Base-by-base conservation (phyloP, 805 yeast genomes). In the Cyberlindnera bimundalis region DNA sequence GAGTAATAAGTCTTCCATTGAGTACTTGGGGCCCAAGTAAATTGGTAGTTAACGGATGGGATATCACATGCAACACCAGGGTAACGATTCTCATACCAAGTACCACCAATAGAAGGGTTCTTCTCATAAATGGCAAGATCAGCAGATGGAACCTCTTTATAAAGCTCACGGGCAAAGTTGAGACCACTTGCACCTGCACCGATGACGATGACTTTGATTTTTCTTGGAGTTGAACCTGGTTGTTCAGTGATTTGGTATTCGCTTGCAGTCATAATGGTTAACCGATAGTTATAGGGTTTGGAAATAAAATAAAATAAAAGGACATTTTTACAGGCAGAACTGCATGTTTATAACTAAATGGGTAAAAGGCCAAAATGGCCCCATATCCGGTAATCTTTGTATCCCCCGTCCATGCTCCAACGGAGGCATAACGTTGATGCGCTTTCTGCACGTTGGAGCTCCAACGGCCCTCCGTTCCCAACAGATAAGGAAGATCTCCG, bases 101-200 rank as follows among this genome's bases (percentile, higher is more conserved):
- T 32, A n/a, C 35, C 35, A 20, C 35, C 35, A n/a, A 32, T 23
- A 11, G 28, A 32, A 21, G 35, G 35, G 27, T 32, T 32, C 35
- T 23, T 32, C 27, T 32, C 35, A 16, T 32, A 32, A 17, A 32
- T 32, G 18, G 28, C 35, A 21, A 32, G 28, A 13, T 23, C 26
- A n/a, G 35, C 35, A 16, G 35, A 21, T 12, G 35, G 28, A 16
- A 32, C 17, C 27, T 32, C 26, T 13, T 32, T 17, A 16, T 32
- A 32, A 12, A 32, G 35, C 35, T 32, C 35, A n/a, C 35, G 13
- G 6, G 35, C 35, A 32, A 32, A 32, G 35, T 32, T 32, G 14
- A 32, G 26, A n/a, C 35, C 28, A 32, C 35, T 32, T 11, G 35
- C 35, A 20, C 35, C 35, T 32, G 35, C 35, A 32, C 35, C 35